Percentiles rank a stretch among this genome's conserved stretches.
Conservation (phyloP, 257 asterid species). For the Jacaranda copaia region DNA sequence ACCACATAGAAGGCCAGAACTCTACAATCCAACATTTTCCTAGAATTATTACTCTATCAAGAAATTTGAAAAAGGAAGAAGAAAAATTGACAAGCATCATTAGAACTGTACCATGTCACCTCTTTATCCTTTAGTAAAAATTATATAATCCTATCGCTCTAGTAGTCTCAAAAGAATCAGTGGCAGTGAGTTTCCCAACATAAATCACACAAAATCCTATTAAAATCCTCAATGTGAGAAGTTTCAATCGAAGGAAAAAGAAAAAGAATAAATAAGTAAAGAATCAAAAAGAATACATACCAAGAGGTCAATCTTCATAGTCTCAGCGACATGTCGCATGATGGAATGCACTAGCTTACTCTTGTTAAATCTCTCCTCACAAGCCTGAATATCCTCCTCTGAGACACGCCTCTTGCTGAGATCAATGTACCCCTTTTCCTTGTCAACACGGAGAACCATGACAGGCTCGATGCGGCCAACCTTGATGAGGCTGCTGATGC, state of each 20-base stretch:
- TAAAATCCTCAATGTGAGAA: no score
- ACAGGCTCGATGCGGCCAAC: slow-evolving; percentile 97
- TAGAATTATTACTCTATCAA: not conserved
- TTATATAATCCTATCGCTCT: not conserved
- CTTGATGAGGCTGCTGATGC: slow-evolving; percentile 88
- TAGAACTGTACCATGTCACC: not conserved
- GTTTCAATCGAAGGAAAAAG: not conserved
- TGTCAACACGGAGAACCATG: slow-evolving; percentile 96
- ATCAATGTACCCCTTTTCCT: slow-evolving; percentile 96
- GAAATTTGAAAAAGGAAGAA: not conserved
- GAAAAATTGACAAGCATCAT: not conserved
- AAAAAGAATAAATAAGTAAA: no score
- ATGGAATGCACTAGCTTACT: slow-evolving; percentile 98
- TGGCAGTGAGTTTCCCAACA: not conserved
- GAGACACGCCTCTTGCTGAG: slow-evolving; percentile 96
- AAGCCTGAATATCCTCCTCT: slow-evolving; percentile 87
- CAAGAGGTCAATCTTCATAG: slow-evolving; percentile 75
- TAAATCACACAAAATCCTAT: not conserved
- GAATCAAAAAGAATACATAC: no score
- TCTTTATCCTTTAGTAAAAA: not conserved
- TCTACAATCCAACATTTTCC: not conserved
- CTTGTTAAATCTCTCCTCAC: slow-evolving; percentile 95
- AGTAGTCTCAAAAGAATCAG: not conserved
- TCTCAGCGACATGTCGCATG: slow-evolving; percentile 98
- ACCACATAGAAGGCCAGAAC: not conserved